Conservation (phyloP, 1,284 basidiomycete species). For the Ustilago crameri region DNA sequence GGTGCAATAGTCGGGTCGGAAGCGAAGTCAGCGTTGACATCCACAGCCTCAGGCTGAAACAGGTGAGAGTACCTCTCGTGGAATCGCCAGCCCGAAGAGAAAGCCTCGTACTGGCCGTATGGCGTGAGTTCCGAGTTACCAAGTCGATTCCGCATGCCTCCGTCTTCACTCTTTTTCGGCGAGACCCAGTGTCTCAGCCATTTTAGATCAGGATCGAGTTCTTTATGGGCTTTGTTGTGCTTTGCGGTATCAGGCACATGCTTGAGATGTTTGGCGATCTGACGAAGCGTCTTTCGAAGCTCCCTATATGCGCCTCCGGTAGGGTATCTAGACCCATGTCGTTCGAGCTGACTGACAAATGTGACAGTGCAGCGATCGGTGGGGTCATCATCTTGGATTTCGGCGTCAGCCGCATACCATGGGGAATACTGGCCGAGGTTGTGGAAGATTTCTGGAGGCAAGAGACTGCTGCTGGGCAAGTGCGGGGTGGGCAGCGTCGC, state of each 20-base stretch:
- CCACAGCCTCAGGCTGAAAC: slow-evolving; percentile 11
- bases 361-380: slow-evolving; percentile 24
- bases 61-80: slow-evolving; percentile 38
- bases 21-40: slow-evolving; percentile 35
- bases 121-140: slow-evolving; percentile 47
- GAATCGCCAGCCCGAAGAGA: slow-evolving; percentile 38
- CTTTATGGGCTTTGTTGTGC: slow-evolving; percentile 6
- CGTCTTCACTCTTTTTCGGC: slow-evolving; percentile 31
- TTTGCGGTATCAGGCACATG: slow-evolving; percentile 15
- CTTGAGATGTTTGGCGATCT: slow-evolving; percentile 43
- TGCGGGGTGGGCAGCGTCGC: slow-evolving; percentile 6
- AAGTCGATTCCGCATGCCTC: slow-evolving; percentile 36
- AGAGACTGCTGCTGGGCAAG: slow-evolving; percentile 9
- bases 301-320: slow-evolving; percentile 39
- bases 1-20: neutral
- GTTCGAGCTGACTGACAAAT: slow-evolving; percentile 47
- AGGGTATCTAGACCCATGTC: slow-evolving; percentile 47
- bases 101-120: slow-evolving; percentile 48
- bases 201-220: slow-evolving; percentile 25
- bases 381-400: neutral
- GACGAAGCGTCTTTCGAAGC: slow-evolving; percentile 35
- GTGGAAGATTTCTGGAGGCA: slow-evolving; percentile 39
- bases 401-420: slow-evolving; percentile 28
- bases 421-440: slow-evolving; percentile 50
- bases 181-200: slow-evolving; percentile 39